Evolutionary conservation across 805 yeast genomes (phyloP), one percentile per base, ranked within the genome.

Genomic region (Teunomyces aglyptinius): DNA sequence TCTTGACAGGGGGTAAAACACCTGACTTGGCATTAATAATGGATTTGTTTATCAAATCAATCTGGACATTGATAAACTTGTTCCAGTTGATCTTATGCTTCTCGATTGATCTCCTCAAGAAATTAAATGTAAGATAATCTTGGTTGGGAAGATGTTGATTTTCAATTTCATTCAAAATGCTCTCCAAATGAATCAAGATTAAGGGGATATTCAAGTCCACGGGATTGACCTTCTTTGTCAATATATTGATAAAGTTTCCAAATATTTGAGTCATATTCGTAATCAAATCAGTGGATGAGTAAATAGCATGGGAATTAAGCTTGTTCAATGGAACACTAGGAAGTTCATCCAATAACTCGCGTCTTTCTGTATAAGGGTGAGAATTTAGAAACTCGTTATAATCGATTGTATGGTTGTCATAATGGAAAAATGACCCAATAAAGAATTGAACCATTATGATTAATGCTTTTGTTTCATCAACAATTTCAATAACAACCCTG

Each of bases 41-140:
- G 1, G 73, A 61, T 46, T 66, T 69, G 43, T 64, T 63, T 32
- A 71, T 51, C 29, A 57, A 35, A 16, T 68, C 73, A 20, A 78
- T 64, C 59, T 86, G 89, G n/a, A 65, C 66, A 13, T 76, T 78
- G 19, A 85, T 63, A 50, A 78, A 80, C 50, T 77, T 78, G 15
- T 66, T 65, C 96, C 96, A 89, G 13, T 71, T 68, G 29, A 63
- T 64, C 34, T 65, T 66, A 38, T 82, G 68, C 58, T 77, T 78
- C 24, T 80, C 81, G n/a, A 70, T 65, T 4, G 82, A 52, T 49
- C 78, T 80, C 27, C 70, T 71, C 50, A 85, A 68, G 44, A 76
- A 69, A 33, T 75, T 71, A 48, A 78, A 68, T 16, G 77, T 65
- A 32, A 72, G 59, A 54, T 76, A 88, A 51, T 87, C 96, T 57